phyloP scores from a whole-genome alignment of 1,284 basidiomycete species.

The Phellopilus nigrolimitatus region DNA sequence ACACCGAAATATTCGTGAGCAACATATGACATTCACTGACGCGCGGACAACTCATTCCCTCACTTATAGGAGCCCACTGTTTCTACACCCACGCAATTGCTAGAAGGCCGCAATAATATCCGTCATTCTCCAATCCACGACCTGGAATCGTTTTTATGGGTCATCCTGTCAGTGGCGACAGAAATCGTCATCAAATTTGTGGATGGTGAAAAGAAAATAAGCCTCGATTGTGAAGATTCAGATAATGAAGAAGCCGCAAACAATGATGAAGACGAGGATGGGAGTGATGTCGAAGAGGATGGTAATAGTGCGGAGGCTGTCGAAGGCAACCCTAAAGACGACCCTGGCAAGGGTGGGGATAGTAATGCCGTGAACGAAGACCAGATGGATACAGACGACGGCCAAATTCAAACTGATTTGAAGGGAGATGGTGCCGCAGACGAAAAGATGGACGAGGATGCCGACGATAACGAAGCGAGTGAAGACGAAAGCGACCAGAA shows the following conservation, averaged over 20 bases:
- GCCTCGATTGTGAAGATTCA: conserved; percentile 2
- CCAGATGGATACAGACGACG: no score
- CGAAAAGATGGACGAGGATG: neutral
- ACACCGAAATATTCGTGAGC: conserved; percentile 3
- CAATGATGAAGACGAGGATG: no score
- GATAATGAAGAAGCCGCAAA: no score
- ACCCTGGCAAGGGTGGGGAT: no score
- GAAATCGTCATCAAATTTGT: conserved; percentile 4
- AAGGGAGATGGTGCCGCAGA: neutral
- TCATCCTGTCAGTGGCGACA: neutral
- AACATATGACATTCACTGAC: neutral
- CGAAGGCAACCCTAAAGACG: no score
- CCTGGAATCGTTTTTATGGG: conserved; percentile 11
- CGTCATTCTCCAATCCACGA: conserved; percentile 2
- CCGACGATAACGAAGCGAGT: neutral
- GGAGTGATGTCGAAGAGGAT: no score
- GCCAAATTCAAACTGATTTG: no score
- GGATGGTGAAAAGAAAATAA: neutral
- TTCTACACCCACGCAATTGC: neutral
- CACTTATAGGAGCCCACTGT: neutral
- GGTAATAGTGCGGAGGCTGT: no score
- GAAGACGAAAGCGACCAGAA: no score
- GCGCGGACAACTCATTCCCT: neutral
- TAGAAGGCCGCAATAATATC: neutral
- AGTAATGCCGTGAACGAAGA: no score